phyloP scores from a whole-genome alignment of 805 yeast genomes.

The Isabelozyma heimii region DNA sequence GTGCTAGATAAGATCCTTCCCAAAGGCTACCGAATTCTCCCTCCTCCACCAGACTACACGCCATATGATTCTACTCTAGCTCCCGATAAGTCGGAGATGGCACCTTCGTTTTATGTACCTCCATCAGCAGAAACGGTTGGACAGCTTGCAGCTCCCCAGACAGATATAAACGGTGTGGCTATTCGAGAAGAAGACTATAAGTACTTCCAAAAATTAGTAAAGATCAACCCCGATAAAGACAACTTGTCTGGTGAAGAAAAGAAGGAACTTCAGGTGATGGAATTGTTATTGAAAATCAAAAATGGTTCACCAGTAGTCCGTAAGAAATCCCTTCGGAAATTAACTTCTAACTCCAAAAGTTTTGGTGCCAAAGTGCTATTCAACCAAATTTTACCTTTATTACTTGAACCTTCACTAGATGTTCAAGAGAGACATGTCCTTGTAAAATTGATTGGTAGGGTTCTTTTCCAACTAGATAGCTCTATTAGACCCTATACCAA shows the following conservation, averaged over 20 bases:
- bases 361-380: conserved; percentile 73
- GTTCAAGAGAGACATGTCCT: conserved; percentile 82
- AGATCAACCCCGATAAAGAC: conserved; percentile 20
- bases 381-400: conserved; percentile 68
- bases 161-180: conserved; percentile 63
- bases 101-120: conserved; percentile 48
- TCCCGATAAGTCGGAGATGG: conserved; percentile 31
- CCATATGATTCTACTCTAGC: conserved; percentile 21
- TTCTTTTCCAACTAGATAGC: conserved; percentile 64
- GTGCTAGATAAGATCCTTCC: conserved; percentile 52
- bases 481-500: conserved; percentile 70
- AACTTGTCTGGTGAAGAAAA: conserved; percentile 49
- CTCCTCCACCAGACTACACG: conserved; percentile 43
- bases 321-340: conserved; percentile 62
- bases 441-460: conserved; percentile 71
- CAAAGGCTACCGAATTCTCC: conserved; percentile 43
- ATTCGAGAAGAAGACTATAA: conserved; percentile 71
- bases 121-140: conserved; percentile 31
- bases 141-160: conserved; percentile 43
- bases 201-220: conserved; percentile 59
- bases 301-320: conserved; percentile 73
- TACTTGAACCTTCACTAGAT: conserved; percentile 68
- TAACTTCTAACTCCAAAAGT: conserved; percentile 59
- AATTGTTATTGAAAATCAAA: conserved; percentile 64
- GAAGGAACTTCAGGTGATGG: conserved; percentile 59